Conservation (phyloP, 2,329 filamentous ascomycete species). For the Onygenales sp. region DNA sequence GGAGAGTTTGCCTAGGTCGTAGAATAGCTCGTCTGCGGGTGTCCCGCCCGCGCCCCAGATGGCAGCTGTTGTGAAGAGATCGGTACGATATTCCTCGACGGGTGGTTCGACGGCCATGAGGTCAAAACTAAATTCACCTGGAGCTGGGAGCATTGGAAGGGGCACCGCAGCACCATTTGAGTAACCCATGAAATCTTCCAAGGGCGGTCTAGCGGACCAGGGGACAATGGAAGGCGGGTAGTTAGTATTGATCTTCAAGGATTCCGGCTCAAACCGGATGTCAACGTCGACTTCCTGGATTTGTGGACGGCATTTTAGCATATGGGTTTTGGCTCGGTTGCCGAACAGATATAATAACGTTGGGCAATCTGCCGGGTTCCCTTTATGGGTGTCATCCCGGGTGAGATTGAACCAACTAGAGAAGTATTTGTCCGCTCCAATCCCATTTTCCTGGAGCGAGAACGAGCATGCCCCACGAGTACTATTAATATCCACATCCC, state of each 20-base stretch:
- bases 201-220: conserved; percentile 2
- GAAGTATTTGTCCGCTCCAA: too few relatives aligned
- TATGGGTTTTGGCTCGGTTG: too few relatives aligned
- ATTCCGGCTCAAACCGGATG: background rate
- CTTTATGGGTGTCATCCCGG: too few relatives aligned
- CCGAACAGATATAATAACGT: too few relatives aligned
- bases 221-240: conserved; percentile 8
- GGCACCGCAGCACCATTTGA: conserved; percentile 2
- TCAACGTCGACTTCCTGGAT: too few relatives aligned
- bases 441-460: too few relatives aligned
- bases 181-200: conserved; percentile 8
- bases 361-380: too few relatives aligned
- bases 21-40: conserved; percentile 5
- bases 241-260: conserved; percentile 5
- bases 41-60: conserved; percentile 5
- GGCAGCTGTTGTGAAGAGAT: conserved; percentile 4
- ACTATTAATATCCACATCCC: too few relatives aligned
- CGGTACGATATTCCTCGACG: conserved; percentile 3
- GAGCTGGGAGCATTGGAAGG: conserved; percentile 1
- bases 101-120: conserved; percentile 1
- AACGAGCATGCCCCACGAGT: too few relatives aligned
- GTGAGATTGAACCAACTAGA: too few relatives aligned
- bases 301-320: too few relatives aligned
- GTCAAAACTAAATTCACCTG: conserved; percentile 4
- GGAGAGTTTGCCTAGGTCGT: conserved; percentile 1